phyloP scores from a whole-genome alignment of 2,329 filamentous ascomycete genomes.

The Lachnellula cervina region DNA sequence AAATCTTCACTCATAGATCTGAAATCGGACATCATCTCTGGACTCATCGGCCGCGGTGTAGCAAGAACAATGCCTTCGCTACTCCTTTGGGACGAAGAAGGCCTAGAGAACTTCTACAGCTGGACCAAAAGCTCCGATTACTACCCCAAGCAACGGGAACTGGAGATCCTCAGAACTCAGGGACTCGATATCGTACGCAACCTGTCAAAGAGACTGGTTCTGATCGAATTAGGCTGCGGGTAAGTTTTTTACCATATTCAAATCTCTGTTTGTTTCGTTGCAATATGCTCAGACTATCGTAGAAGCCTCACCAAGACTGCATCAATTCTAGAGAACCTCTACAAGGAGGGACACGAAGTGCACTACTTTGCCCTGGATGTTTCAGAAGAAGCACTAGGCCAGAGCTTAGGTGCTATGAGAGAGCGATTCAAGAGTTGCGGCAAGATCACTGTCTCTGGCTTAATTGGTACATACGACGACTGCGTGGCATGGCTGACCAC shows the following conservation, averaged over 20 bases:
- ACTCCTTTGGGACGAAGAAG: background rate
- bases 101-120: background rate
- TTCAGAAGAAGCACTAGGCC: background rate
- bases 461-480: background rate
- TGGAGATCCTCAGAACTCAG: background rate
- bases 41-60: background rate
- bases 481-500: background rate
- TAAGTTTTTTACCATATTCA: background rate
- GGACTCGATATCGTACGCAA: background rate
- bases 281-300: background rate
- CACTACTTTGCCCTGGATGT: background rate
- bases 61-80: background rate
- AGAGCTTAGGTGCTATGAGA: background rate
- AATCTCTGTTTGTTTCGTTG: background rate
- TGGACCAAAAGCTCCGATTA: background rate
- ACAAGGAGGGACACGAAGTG: background rate
- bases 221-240: background rate
- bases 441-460: background rate
- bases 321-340: background rate
- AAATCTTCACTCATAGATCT: background rate
- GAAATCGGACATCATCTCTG: background rate
- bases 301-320: background rate
- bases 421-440: background rate
- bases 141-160: background rate
- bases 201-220: background rate